A percentile compares a stretch with the other conserved stretches of the same genome.
Conservation (phyloP, 2,329 filamentous ascomycete species). For the Blastomyces emzantsi region DNA sequence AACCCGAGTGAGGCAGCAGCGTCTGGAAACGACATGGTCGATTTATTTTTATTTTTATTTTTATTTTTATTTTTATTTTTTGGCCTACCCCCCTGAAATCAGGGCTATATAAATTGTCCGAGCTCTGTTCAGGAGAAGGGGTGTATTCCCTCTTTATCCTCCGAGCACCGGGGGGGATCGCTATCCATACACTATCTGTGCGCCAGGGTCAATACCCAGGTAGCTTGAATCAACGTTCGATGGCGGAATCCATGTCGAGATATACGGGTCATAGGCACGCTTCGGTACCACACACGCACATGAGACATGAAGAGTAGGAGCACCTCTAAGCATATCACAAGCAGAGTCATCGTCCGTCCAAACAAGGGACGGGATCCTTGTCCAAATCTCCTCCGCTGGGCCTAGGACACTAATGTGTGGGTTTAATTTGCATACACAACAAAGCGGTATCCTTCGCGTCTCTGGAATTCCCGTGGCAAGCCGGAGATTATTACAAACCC, state of each 20-base stretch:
- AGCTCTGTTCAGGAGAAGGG: too few species aligned
- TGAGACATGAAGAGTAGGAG: background rate
- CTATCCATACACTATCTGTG: background rate
- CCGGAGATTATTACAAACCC: background rate
- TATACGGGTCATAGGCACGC: background rate
- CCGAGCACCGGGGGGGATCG: background rate
- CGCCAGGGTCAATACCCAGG: background rate
- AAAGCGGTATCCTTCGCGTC: background rate
- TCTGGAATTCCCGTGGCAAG: background rate
- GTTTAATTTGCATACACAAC: background rate
- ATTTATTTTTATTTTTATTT: too few species aligned
- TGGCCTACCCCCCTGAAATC: too few species aligned
- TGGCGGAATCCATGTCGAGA: background rate
- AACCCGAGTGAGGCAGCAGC: too few species aligned
- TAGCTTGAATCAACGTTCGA: background rate
- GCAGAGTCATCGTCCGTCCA: background rate
- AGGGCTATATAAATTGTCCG: too few species aligned
- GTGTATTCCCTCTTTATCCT: background rate
- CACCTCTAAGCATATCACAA: background rate
- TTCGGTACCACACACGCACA: background rate
- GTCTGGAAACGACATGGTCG: too few species aligned
- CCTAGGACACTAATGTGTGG: background rate
- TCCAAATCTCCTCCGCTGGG: background rate
- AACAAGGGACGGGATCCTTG: background rate
- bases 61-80: too few species aligned